Evolutionary conservation across 2,329 filamentous ascomycete genomes (phyloP).

Genomic region (Botryotinia globosa): DNA sequence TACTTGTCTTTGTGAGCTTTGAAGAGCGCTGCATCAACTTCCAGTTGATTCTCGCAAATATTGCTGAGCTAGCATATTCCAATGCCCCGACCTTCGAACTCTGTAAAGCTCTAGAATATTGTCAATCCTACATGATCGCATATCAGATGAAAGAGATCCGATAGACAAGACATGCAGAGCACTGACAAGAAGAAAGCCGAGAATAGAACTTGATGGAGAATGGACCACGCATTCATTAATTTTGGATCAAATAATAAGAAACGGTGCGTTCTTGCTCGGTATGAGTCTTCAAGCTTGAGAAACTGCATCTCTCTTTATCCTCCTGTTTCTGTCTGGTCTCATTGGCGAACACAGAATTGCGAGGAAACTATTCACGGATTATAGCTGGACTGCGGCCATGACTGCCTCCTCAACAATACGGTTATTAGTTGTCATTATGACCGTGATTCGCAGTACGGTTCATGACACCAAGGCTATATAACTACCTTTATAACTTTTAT

Average conservation of each 20-base stretch:
- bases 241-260: not conserved
- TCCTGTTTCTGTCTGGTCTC: not conserved
- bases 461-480: not conserved
- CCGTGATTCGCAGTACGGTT: not conserved
- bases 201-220: not conserved
- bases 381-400: not conserved
- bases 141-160: not conserved
- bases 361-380: not conserved
- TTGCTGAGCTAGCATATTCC: not conserved
- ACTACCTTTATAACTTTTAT: not conserved
- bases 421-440: not conserved
- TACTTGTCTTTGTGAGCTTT: not conserved
- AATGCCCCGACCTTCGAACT: not conserved
- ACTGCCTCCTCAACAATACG: not conserved
- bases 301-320: not conserved
- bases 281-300: not conserved
- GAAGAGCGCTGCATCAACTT: not conserved
- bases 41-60: not conserved
- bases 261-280: not conserved
- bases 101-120: not conserved
- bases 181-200: not conserved
- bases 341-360: not conserved
- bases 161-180: not conserved
- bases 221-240: not conserved
- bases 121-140: not conserved